Evolutionary conservation across 257 asterid species (phyloP).

Genomic region (Ligustrum vulgare): DNA sequence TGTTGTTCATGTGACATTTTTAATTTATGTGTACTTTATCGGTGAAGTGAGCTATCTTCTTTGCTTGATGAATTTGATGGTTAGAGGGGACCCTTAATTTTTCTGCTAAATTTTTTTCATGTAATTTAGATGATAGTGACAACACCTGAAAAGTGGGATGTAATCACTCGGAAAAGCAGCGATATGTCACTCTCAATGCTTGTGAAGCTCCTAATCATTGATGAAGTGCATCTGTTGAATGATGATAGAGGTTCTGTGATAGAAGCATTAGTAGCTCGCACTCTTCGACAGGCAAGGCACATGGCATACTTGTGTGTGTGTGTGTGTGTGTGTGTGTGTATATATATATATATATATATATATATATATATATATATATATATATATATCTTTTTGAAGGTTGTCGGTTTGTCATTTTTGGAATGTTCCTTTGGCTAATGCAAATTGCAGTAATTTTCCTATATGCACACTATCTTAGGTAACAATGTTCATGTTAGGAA

Average conservation of each 20-base stretch:
- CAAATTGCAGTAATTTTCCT: not conserved
- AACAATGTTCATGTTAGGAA: not conserved
- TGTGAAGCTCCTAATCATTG: constrained; percentile 96
- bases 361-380: too few species aligned
- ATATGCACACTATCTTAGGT: not conserved
- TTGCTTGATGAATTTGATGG: constrained; percentile 21
- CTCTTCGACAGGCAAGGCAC: constrained; percentile 89
- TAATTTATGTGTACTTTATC: constrained; percentile 7
- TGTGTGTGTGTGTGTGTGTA: too few species aligned
- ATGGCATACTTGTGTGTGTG: constrained; percentile 23
- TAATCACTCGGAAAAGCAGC: constrained; percentile 98
- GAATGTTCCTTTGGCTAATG: constrained; percentile 3
- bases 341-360: too few species aligned
- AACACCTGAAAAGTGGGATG: constrained; percentile 99
- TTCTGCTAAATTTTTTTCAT: constrained; percentile 16
- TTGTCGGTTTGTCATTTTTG: constrained; percentile 7
- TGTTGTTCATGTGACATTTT: constrained; percentile 22
- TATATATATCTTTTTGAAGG: too few species aligned
- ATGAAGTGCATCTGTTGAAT: constrained; percentile 94
- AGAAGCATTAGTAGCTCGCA: constrained; percentile 98
- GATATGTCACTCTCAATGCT: constrained; percentile 97
- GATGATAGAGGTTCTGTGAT: constrained; percentile 98
- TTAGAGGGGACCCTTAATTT: constrained; percentile 2
- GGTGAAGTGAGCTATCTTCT: constrained; percentile 12
- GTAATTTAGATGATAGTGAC: constrained; percentile 93